A percentile compares a stretch with the other conserved stretches of the same genome.
These are phyloP conservation scores for Singerocomus inundabilis DNA, from an alignment of 1,284 basidiomycete species.

Conservation along the genomic window DNA sequence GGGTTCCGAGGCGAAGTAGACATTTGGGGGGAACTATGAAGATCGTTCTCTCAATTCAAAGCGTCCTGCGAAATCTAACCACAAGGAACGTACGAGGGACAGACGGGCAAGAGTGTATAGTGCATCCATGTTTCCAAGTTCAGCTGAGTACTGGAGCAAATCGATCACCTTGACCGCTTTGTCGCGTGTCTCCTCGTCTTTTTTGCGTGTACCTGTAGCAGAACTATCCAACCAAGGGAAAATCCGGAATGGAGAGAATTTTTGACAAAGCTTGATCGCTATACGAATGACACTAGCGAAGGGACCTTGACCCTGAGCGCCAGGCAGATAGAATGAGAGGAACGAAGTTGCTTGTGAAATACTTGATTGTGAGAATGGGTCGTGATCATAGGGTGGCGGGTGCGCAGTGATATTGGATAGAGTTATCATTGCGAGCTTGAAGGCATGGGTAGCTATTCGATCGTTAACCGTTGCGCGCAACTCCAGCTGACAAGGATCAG, in stretches of 20 bases:
- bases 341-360: conserved; percentile 49
- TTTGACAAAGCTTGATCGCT: conserved; percentile 56
- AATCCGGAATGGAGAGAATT: conserved; percentile 45
- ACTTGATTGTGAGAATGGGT: conserved; percentile 40
- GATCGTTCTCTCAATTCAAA: conserved; percentile 1
- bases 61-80: neutral
- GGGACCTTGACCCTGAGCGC: conserved; percentile 69
- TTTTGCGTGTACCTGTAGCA: conserved; percentile 44
- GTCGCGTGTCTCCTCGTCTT: conserved; percentile 58
- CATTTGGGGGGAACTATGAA: conserved; percentile 67
- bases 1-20: conserved; percentile 60
- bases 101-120: conserved; percentile 70
- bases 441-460: conserved; percentile 59
- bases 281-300: conserved; percentile 66
- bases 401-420: conserved; percentile 59
- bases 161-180: conserved; percentile 77
- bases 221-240: conserved; percentile 45
- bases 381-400: conserved; percentile 52
- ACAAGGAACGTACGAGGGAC: conserved; percentile 44
- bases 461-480: conserved; percentile 5
- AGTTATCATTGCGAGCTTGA: conserved; percentile 66
- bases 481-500: conserved; percentile 1
- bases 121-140: conserved; percentile 76
- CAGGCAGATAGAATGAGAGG: conserved; percentile 61
- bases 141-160: conserved; percentile 74